Evolutionary conservation across 2,329 filamentous ascomycete species (phyloP).

Genomic region (Fusarium sp.): DNA sequence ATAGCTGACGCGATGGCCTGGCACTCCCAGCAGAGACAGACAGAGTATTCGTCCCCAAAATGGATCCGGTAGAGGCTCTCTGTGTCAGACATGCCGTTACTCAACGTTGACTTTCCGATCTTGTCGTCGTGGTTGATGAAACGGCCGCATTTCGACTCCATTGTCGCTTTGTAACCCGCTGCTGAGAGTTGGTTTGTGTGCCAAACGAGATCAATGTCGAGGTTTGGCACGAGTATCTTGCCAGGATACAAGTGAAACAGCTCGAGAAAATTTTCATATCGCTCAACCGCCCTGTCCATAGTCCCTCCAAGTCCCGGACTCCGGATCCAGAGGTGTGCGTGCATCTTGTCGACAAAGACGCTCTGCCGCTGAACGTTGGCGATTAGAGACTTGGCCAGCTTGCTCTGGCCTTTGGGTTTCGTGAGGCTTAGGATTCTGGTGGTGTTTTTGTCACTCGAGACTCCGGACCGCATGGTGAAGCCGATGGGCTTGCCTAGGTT

Average conservation of each 20-base stretch:
- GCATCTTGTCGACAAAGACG: constrained; percentile 55
- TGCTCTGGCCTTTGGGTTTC: neutral
- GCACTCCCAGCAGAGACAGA: constrained; percentile 40
- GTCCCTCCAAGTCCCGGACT: constrained; percentile 50
- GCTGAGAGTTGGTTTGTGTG: constrained; percentile 56
- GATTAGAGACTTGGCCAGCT: constrained; percentile 3
- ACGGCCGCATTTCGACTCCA: constrained; percentile 29
- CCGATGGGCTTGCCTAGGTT: constrained; percentile 5
- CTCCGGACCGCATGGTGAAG: neutral
- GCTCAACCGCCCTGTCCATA: constrained; percentile 47
- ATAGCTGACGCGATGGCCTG: constrained; percentile 34
- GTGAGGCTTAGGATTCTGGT: neutral
- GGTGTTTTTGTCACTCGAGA: neutral
- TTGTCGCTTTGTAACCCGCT: constrained; percentile 37
- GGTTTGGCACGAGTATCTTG: constrained; percentile 51
- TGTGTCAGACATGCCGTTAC: constrained; percentile 20
- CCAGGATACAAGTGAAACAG: constrained; percentile 52
- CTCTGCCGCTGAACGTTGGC: constrained; percentile 47
- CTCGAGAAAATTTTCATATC: constrained; percentile 53
- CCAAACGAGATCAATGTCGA: constrained; percentile 57
- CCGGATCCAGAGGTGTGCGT: constrained; percentile 51
- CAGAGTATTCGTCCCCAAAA: constrained; percentile 29
- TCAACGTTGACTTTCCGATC: constrained; percentile 22
- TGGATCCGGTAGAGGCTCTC: constrained; percentile 28
- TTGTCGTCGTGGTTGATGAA: constrained; percentile 47